Evolutionary conservation across 1,284 basidiomycete species (phyloP).

Genomic region (Sanghuangporus baumii): DNA sequence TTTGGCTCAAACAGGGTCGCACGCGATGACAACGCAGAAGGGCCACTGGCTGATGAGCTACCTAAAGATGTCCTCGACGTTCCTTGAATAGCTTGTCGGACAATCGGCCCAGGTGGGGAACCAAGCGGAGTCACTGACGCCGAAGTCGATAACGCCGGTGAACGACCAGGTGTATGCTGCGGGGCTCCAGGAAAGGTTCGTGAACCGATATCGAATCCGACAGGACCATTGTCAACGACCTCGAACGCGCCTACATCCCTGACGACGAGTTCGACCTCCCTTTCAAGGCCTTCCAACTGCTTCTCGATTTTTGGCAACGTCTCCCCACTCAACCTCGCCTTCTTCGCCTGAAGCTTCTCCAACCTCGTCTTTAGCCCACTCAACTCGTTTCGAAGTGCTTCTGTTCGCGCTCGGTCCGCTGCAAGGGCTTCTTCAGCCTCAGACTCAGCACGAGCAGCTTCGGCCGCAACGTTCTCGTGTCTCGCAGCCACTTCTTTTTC

Average conservation of each 20-base stretch:
- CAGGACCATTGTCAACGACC: slow-evolving; percentile 16
- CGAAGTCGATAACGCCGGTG: background rate
- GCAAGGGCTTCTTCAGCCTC: slow-evolving; percentile 35
- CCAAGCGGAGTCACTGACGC: too few relatives aligned
- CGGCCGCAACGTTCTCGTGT: slow-evolving; percentile 34
- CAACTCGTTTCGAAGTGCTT: slow-evolving; percentile 36
- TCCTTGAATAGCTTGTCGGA: background rate
- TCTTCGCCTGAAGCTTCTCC: slow-evolving; percentile 47
- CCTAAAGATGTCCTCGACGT: background rate
- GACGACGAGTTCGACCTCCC: slow-evolving; percentile 36
- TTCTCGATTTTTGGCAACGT: slow-evolving; percentile 40
- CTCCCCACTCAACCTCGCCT: slow-evolving; percentile 53
- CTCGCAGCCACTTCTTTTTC: slow-evolving; percentile 43
- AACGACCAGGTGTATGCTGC: background rate
- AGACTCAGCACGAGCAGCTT: slow-evolving; percentile 27
- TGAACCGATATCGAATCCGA: slow-evolving; percentile 9
- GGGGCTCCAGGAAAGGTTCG: background rate
- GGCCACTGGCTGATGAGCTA: background rate
- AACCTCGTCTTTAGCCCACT: slow-evolving; percentile 37
- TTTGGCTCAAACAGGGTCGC: slow-evolving; percentile 14
- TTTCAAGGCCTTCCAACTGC: slow-evolving; percentile 31
- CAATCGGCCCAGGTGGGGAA: background rate
- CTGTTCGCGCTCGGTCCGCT: slow-evolving; percentile 38
- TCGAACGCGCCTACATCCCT: slow-evolving; percentile 14
- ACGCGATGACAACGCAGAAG: slow-evolving; percentile 10